Base-by-base conservation (phyloP, 1,139 yeast genomes). In the Candida sp. region DNA sequence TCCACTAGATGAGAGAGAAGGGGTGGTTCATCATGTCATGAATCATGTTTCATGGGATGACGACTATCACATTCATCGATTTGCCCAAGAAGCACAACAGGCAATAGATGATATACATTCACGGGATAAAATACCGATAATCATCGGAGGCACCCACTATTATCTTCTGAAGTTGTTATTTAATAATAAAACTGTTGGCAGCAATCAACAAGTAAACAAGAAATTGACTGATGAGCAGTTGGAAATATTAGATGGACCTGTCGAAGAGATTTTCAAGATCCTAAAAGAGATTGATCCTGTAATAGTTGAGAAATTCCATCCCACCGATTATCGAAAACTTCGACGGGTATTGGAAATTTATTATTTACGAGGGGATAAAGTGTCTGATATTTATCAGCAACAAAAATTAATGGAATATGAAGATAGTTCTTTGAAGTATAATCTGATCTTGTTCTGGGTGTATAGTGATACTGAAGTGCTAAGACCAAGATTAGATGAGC, bases 61-160 rank as follows among this genome's bases (percentile, higher is more conserved):
- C 39, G 95, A 88, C 50, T 91, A 93, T 57, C 82, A 79, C 49
- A 84, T 91, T n/a, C 96, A 87, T 55, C 66, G 87, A 46, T 93
- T 89, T 60, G 82, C 85, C 40, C 59, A 70, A 34, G 97, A 90
- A 52, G 97, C 97, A 19, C 60, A 63, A 22, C 48, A 45, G 6
- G 66, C 72, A 40, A 82, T 89, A 12, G 75, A 77, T 0, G 85
- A 82, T 36, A 83, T 91, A n/a, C 85, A 84, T 69, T 47, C 60
- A 0, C 60, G 85, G 33, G 88, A 88, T 0, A 90, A 89, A 54
- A 56, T 86, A 1, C 98, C 99, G 0, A 86, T 93, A 5, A 64
- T 95, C 0, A 91, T 93, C 2, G 99, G 99, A 3, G 99, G 99
- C 0, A 93, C 99, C 0, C 97, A 91, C 58, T 93, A 93, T 60